Evolutionary conservation across 1,284 basidiomycete species (phyloP), one percentile per base, ranked within the genome.

Genomic region (Cystobasidium pallidum): DNA sequence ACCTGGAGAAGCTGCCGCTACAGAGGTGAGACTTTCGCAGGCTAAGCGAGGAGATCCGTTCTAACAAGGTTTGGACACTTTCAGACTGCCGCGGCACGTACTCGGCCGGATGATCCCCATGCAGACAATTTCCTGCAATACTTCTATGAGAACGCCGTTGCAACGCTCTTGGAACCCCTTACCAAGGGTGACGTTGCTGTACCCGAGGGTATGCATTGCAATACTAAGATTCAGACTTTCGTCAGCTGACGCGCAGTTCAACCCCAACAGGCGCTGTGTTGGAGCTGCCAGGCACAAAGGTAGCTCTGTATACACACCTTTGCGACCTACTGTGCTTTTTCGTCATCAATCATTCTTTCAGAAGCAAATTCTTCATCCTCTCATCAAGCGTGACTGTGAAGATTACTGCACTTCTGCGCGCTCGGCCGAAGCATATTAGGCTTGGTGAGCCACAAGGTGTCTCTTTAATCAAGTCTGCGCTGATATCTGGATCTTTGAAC

Each of bases 241-340:
- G 8, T 17, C 36, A n/a, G 36, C 36, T 6, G 13, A 13, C 36
- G 36, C 4, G 28, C 26, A 3, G 10, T 51, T 30, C 43, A 45
- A 11, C 43, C n/a, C 8, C 43, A 45, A 28, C 26, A 57, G 52
- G 24, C 7, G 63, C 63, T n/a, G 32, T 72, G 13, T n/a, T 39
- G 15, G 47, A 65, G 28, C 65, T 76, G 24, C 45, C 75, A 0
- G 51, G 62, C 7, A 15, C 73, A 1, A 28, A 49, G 13, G 64
- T 74, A 45, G 76, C 80, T 2, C 78, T 82, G 21, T 80, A 78
- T 36, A 78, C 76, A 4, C 82, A 82, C 67, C 76, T 82, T 6
- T 92, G 91, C 82, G 96, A 99, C 80, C 84, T 98, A 75, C 84
- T 98, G 73, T 91, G 91, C 81, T 92, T 88, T 82, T 93, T 94